These are phyloP conservation scores for Nymphaea thermarum DNA, from an alignment of 164 flowering plant species.

Conservation along the genomic window DNA sequence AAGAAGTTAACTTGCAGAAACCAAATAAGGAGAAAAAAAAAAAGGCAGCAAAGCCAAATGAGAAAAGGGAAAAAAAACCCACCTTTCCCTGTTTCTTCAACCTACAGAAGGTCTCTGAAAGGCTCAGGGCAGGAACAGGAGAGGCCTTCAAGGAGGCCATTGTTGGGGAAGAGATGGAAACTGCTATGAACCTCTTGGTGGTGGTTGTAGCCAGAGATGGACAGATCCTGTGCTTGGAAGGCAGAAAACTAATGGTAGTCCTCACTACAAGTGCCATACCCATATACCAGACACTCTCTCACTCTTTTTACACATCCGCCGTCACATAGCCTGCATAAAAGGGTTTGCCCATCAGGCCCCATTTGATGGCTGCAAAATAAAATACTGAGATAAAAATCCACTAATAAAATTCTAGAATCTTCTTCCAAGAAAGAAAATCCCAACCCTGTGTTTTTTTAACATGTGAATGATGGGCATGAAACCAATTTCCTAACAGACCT, in stretches of 20 bases:
- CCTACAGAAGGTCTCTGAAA: constrained; percentile 52
- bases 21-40: background rate
- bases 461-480: too few species aligned
- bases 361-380: too few species aligned
- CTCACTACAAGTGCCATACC: background rate
- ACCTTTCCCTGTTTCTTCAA: constrained; percentile 61
- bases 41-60: too few species aligned
- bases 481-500: too few species aligned
- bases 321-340: too few species aligned
- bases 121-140: background rate
- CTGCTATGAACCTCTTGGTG: background rate
- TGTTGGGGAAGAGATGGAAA: background rate
- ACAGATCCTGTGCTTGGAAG: background rate
- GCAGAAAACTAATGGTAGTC: background rate
- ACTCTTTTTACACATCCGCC: too few species aligned
- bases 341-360: too few species aligned
- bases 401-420: too few species aligned
- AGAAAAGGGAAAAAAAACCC: constrained; percentile 7
- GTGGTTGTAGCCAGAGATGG: background rate
- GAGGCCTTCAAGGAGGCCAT: background rate
- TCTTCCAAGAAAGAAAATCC: too few species aligned
- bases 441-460: too few species aligned
- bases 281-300: too few species aligned
- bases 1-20: background rate
- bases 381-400: too few species aligned